phyloP scores from a whole-genome alignment of 768 basidiomycete genomes.

The Auricularia sp. region DNA sequence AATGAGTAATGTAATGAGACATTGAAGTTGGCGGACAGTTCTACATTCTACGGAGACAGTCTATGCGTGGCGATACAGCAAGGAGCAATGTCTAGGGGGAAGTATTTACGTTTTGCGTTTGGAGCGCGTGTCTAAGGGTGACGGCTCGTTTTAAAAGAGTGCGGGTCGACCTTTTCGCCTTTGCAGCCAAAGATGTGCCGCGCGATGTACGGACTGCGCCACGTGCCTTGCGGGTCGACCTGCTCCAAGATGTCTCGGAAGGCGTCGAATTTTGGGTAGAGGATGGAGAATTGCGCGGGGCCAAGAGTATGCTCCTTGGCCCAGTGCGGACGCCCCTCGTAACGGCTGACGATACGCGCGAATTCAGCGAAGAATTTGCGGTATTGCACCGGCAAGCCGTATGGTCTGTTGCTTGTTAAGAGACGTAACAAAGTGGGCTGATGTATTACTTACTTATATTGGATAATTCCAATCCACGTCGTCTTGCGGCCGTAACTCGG shows the following conservation, averaged over 20 bases:
- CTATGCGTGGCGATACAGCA: no score
- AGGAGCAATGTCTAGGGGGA: no score
- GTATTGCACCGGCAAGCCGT: constrained; percentile 75
- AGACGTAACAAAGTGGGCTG: constrained; percentile 5
- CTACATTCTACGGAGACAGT: no score
- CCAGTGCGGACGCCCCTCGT: constrained; percentile 90
- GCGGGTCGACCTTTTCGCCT: neutral
- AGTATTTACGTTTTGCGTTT: no score
- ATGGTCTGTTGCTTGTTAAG: constrained; percentile 48
- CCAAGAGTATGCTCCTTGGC: constrained; percentile 78
- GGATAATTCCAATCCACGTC: constrained; percentile 96
- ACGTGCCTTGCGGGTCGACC: constrained; percentile 43
- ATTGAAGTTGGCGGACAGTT: no score
- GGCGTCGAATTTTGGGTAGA: constrained; percentile 78
- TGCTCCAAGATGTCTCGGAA: constrained; percentile 56
- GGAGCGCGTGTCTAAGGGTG: no score
- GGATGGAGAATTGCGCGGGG: constrained; percentile 47
- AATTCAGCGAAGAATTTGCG: constrained; percentile 65
- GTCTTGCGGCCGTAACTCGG: constrained; percentile 72
- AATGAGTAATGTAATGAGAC: neutral
- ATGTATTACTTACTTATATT: constrained; percentile 65
- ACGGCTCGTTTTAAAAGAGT: neutral
- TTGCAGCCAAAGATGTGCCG: constrained; percentile 67
- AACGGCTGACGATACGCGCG: constrained; percentile 54
- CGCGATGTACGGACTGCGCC: constrained; percentile 47